These are phyloP conservation scores for Tolypocladium guangdongense DNA, from an alignment of 2,329 filamentous ascomycete genomes.

Conservation along the genomic window DNA sequence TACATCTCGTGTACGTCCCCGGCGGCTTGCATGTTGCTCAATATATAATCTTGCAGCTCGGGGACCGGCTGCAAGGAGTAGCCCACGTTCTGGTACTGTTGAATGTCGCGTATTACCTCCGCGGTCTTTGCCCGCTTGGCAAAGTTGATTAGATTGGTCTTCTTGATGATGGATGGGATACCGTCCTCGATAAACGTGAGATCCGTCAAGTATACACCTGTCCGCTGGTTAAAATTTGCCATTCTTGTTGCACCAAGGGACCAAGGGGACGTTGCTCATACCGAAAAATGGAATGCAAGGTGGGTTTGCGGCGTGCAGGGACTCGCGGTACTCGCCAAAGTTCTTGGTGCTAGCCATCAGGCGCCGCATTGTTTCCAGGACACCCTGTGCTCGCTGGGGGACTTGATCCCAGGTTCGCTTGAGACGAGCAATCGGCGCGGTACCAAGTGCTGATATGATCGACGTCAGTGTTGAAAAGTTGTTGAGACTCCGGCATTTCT, in stretches of 20 bases:
- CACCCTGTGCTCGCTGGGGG: constrained; percentile 67
- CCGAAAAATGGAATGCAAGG: constrained; percentile 98
- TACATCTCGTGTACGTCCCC: constrained; percentile 99
- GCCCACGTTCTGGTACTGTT: constrained; percentile 97
- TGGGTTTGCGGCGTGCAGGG: constrained; percentile 83
- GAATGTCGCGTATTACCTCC: constrained; percentile 95
- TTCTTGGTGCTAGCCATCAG: constrained; percentile 98
- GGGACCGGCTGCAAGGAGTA: constrained; percentile 82
- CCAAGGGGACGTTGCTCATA: constrained; percentile 28
- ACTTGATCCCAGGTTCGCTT: constrained; percentile 93
- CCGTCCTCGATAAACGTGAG: constrained; percentile 98
- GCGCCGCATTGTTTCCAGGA: constrained; percentile 82
- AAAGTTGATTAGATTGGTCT: constrained; percentile 95
- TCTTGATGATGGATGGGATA: constrained; percentile 92
- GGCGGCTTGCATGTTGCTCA: constrained; percentile 90
- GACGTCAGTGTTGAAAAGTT: constrained; percentile 97
- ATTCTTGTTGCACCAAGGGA: background rate
- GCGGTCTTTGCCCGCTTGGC: constrained; percentile 96
- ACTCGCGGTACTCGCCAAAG: constrained; percentile 92
- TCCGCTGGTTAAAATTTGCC: background rate
- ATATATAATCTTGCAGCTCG: constrained; percentile 92
- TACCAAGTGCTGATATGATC: constrained; percentile 91
- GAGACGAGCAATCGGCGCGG: constrained; percentile 86
- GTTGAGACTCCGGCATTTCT: constrained; percentile 91
- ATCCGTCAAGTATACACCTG: constrained; percentile 95